Evolutionary conservation across 495 filamentous ascomycete genomes (phyloP), one percentile per base, ranked within the genome.

Genomic region (Poronia punctata): DNA sequence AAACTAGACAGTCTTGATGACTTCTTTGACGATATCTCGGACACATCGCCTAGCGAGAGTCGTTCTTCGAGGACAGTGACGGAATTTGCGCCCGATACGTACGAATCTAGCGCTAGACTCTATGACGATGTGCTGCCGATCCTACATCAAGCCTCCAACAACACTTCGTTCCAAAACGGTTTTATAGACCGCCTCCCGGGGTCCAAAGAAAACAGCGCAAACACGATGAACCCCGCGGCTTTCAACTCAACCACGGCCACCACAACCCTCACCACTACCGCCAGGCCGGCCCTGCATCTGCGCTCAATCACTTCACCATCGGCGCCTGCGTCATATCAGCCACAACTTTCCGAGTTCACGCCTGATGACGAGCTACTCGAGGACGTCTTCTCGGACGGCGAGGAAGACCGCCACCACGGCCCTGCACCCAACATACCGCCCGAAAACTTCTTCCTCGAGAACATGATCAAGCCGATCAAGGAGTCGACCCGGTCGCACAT

Each of bases 101-200:
- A 79, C 24, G 88, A 94, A 43, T 81, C 79, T 21, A 83, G 80
- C 12, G 86, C 88, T 9, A 82, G 87, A 54, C 70, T 96, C 3
- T 97, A 98, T 57, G 89, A 97, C 54, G 90, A 90, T 54, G 93
- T 90, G 9, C 74, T 89, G 3, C 92, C 92, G 0, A 95, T 98
- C 38, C 66, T 97, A 11, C 80, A 87, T 48, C 86, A 88, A 49
- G 68, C 69, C 2, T 68, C 67, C 3, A 58, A 44, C 21, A 68
- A 67, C 38, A 89, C 85, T 0, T 92, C 87, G 0, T 90, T 98
- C 58, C 88, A 95, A 43, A 90, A 85, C 50, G 85, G 85, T 28
- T 89, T 95, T 36, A 75, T 82, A 1, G 88, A 95, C 50, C 70
- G 74, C 14, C 74, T 82, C n/a, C 59, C 74, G 5, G 30, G 52